Percentiles rank a stretch among this genome's conserved stretches.
Evolutionary conservation across 2,329 filamentous ascomycete genomes (phyloP).

Genomic region (Geosmithia morbida): DNA sequence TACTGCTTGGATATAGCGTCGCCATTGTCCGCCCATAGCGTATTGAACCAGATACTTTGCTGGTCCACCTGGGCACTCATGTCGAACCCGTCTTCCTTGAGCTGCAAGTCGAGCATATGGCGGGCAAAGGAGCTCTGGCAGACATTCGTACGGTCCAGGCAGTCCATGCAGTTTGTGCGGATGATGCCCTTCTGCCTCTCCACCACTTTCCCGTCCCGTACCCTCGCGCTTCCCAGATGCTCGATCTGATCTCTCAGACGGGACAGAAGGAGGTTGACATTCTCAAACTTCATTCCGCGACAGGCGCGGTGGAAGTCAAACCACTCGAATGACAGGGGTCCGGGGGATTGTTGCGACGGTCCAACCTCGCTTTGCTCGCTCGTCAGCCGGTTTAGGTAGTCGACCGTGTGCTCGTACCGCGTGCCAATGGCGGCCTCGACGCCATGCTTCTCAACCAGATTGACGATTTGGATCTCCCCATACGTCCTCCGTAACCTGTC

Average conservation of each 20-base stretch:
- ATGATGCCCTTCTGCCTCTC: constrained; percentile 57
- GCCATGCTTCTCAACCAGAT: constrained; percentile 78
- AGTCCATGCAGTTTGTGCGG: constrained; percentile 99
- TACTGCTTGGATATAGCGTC: constrained; percentile 94
- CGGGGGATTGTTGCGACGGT: neutral
- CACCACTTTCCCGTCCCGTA: constrained; percentile 25
- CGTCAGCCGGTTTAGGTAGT: constrained; percentile 45
- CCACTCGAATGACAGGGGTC: constrained; percentile 60
- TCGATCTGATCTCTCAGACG: constrained; percentile 54
- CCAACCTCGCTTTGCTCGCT: constrained; percentile 17
- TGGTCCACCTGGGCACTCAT: constrained; percentile 65
- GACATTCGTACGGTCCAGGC: constrained; percentile 89
- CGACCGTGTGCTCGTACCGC: constrained; percentile 56
- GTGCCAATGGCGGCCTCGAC: constrained; percentile 68
- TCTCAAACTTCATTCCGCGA: constrained; percentile 95
- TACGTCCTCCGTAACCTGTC: constrained; percentile 54
- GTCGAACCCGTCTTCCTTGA: constrained; percentile 61
- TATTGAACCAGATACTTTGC: constrained; percentile 86
- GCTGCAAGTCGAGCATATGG: constrained; percentile 64
- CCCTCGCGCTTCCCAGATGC: constrained; percentile 56
- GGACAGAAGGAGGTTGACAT: constrained; percentile 68
- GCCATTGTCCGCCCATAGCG: constrained; percentile 92
- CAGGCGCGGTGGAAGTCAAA: constrained; percentile 93
- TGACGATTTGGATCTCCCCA: constrained; percentile 63
- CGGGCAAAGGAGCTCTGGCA: constrained; percentile 85